Base-by-base conservation (phyloP, 176 grass and related monocot genomes). In the Cocos nucifera region DNA sequence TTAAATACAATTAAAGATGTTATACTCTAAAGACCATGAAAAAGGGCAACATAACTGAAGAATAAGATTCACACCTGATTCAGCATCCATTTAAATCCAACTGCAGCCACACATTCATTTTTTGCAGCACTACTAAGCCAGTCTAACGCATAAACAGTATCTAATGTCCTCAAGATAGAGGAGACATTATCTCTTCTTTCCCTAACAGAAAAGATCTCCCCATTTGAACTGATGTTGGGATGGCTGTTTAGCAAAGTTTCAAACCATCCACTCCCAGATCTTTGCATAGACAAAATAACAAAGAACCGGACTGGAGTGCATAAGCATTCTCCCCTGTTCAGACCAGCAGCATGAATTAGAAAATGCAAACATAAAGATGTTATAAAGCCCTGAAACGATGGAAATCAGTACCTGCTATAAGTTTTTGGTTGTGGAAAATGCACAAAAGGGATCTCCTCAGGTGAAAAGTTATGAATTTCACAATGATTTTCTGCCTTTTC, bases 191-290 rank as follows among this genome's bases (percentile, higher is more conserved):
- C 23, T 78, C 91, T 76, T 61, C 86, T 90, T 56, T 84, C 56
- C 29, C 60, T 12, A 60, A 49, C 77, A 22, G 77, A 79, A 67
- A 96, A 96, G 23, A 90, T 87, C 76, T 96, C 91, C 0, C 91
- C 91, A 17, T 96, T 90, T 58, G 91, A 96, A 53, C 86, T 96
- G 53, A 96, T 75, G 71, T 96, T 96, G 27, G 91, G 86, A 29
- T 96, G 91, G 53, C 91, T 96, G 51, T 96, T 96, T 56, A 96
- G 58, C 83, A 96, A 52, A n/a, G 91, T 96, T 78, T 96, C 91
- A 32, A 96, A 90, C 91, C 91, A 96, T 39, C 91, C 91, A 61
- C 91, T 96, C 59, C 91, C 91, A 0, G 91, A 96, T 58, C 91
- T 82, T 83, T 96, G 91, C 91, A 96, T 96, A 23, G 91, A 96